These are phyloP conservation scores for Echinochloa phyllopogon DNA, from an alignment of 176 grass and related monocot species.

Conservation along the genomic window DNA sequence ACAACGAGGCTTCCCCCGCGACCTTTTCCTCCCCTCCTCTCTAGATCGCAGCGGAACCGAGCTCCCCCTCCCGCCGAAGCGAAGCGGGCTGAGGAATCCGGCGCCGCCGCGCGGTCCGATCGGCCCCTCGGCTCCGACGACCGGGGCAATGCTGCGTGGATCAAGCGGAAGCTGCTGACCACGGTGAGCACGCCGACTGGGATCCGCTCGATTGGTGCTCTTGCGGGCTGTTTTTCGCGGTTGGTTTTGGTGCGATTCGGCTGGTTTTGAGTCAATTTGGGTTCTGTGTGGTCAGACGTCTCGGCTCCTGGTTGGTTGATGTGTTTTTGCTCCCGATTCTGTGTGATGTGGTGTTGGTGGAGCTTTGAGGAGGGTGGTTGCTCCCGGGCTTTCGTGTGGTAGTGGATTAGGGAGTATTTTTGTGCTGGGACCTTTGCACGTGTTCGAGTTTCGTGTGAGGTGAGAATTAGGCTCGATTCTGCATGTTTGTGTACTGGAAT, in stretches of 20 bases:
- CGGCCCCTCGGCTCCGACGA: neutral
- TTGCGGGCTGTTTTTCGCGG: neutral
- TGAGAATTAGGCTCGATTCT: neutral
- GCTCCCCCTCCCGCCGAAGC: neutral
- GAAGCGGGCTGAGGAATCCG: neutral
- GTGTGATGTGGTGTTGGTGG: neutral
- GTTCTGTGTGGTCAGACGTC: neutral
- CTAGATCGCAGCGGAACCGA: conserved; percentile 46
- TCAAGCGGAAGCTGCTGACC: conserved; percentile 39
- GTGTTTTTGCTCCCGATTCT: conserved; percentile 1
- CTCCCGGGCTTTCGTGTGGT: neutral
- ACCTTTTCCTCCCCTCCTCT: conserved; percentile 23
- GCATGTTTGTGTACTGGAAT: neutral
- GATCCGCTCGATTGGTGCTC: conserved; percentile 37
- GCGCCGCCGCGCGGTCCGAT: conserved; percentile 33
- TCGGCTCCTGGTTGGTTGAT: neutral
- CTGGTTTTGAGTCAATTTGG: neutral
- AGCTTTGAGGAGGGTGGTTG: neutral
- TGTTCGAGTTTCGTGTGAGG: neutral
- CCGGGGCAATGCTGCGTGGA: conserved; percentile 45
- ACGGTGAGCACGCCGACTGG: conserved; percentile 30
- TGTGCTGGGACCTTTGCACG: neutral
- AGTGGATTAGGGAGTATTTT: neutral
- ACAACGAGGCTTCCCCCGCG: neutral
- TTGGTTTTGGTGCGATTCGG: neutral